These are phyloP conservation scores for Ceratobasidium sp. DNA, from an alignment of 1,284 basidiomycete genomes.

Conservation along the genomic window DNA sequence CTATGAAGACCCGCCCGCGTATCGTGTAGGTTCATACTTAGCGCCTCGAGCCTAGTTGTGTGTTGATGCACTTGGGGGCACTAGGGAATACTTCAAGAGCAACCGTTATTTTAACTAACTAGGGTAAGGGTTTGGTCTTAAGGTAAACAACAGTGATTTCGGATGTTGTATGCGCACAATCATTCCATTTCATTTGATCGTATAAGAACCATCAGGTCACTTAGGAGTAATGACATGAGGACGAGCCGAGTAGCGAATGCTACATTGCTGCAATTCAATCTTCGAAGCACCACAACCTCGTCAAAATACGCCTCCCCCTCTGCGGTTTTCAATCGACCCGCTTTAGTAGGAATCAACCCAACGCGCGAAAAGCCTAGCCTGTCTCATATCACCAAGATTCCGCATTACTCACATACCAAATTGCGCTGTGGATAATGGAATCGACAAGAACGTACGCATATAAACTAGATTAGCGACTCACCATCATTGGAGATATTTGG, in stretches of 20 bases:
- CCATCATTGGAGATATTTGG: no score
- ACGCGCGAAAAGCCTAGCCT: no score
- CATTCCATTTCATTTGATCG: no score
- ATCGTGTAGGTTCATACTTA: slow-evolving; percentile 13
- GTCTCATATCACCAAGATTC: no score
- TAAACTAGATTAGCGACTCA: no score
- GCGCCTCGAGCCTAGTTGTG: background rate
- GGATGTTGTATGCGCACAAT: background rate
- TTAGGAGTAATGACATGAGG: no score
- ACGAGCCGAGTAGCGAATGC: no score
- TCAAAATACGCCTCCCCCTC: slow-evolving; percentile 88
- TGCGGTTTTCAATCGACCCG: slow-evolving; percentile 79
- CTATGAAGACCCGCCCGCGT: slow-evolving; percentile 37
- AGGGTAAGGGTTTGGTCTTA: no score
- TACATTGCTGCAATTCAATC: slow-evolving; percentile 29
- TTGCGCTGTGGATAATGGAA: no score
- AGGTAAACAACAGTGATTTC: background rate
- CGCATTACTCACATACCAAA: no score
- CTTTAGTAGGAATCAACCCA: slow-evolving; percentile 87
- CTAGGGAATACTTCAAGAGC: slow-evolving; percentile 39
- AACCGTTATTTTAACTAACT: slow-evolving; percentile 34
- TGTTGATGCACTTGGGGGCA: background rate
- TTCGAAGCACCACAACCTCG: slow-evolving; percentile 83
- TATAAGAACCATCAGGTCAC: no score
- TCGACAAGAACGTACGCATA: no score